These are phyloP conservation scores for Jimgerdemannia lactiflua DNA, from an alignment of 192 early-diverging fungal genomes.

Conservation along the genomic window DNA sequence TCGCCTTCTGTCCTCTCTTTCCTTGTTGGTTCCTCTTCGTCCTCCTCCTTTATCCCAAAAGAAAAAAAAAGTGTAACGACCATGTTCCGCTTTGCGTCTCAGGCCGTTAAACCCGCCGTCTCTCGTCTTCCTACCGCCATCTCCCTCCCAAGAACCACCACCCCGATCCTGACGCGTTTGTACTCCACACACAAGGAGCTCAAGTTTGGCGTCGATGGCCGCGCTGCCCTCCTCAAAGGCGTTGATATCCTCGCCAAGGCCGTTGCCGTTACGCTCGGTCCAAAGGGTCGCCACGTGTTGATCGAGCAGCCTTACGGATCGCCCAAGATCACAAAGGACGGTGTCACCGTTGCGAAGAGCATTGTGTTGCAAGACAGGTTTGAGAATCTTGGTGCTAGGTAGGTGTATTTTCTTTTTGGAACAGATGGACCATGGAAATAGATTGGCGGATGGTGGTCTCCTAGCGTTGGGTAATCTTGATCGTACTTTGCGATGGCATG, in stretches of 20 bases:
- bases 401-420: constrained; percentile 7
- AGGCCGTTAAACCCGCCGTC: not conserved
- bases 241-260: constrained; percentile 97
- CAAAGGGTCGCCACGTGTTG: constrained; percentile 98
- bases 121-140: not conserved
- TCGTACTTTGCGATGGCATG: constrained; percentile 1
- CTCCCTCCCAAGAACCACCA: constrained; percentile 13
- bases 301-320: constrained; percentile 98
- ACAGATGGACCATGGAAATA: not conserved
- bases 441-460: not conserved
- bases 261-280: constrained; percentile 98
- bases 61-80: not conserved
- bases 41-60: not conserved
- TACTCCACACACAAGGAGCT: constrained; percentile 98
- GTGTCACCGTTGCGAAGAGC: constrained; percentile 98
- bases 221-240: constrained; percentile 89
- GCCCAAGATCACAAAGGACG: constrained; percentile 99
- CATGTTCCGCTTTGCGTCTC: constrained; percentile 1
- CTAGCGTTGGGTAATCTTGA: not conserved
- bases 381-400: constrained; percentile 97
- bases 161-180: constrained; percentile 38
- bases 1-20: not conserved
- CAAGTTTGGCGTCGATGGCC: constrained; percentile 93
- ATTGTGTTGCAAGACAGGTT: constrained; percentile 97
- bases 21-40: not conserved